Evolutionary conservation across 352 stramenopile genomes (phyloP).

Genomic region (Phytophthora rubi): DNA sequence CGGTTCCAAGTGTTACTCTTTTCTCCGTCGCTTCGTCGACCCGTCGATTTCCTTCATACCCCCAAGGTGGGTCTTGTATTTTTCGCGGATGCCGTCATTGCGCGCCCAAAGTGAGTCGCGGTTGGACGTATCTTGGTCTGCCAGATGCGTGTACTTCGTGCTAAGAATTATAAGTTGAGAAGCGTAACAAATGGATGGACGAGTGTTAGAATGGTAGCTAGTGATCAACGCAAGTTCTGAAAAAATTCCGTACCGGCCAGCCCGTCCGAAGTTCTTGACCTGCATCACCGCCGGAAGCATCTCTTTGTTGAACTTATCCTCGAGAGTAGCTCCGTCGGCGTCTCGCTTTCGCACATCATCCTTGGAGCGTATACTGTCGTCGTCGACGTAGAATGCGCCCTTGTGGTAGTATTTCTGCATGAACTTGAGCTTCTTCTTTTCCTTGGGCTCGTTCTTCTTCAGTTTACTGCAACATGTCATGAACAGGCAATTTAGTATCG

Average conservation of each 20-base stretch:
- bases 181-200: slow-evolving; percentile 22
- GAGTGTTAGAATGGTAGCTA: slow-evolving; percentile 19
- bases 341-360: slow-evolving; percentile 93
- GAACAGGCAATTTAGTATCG: slow-evolving; percentile 5
- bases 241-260: slow-evolving; percentile 78
- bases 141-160: slow-evolving; percentile 98
- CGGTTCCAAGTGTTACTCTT: slow-evolving; percentile 56
- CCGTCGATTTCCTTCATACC: slow-evolving; percentile 77
- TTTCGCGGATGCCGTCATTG: slow-evolving; percentile 84
- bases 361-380: slow-evolving; percentile 89
- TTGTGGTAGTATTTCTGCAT: slow-evolving; percentile 99
- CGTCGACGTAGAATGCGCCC: slow-evolving; percentile 98
- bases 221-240: slow-evolving; percentile 13
- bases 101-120: slow-evolving; percentile 82
- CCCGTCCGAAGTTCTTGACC: slow-evolving; percentile 98
- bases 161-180: slow-evolving; percentile 39
- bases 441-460: slow-evolving; percentile 80
- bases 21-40: slow-evolving; percentile 66
- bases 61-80: slow-evolving; percentile 76
- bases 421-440: slow-evolving; percentile 93
- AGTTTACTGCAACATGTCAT: slow-evolving; percentile 58
- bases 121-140: slow-evolving; percentile 96
- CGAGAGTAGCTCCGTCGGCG: slow-evolving; percentile 87
- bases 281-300: slow-evolving; percentile 96
- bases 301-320: slow-evolving; percentile 95